phyloP scores from a whole-genome alignment of 345 rosid species.

The Sisymbrium irio region DNA sequence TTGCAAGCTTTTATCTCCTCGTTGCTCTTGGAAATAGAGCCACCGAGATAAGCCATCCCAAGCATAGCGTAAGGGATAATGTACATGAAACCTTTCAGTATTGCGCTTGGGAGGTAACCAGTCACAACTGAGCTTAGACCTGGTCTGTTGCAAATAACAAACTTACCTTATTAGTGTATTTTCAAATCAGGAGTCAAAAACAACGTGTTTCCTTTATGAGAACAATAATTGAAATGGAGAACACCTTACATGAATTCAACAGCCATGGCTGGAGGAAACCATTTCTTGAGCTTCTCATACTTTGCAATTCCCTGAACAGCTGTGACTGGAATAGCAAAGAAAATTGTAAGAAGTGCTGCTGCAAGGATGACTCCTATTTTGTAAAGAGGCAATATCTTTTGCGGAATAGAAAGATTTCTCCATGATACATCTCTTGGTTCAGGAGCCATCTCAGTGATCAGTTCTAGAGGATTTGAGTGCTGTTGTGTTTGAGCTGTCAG shows the following conservation, averaged over 20 bases:
- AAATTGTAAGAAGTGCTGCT: conserved; percentile 70
- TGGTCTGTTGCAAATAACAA: conserved; percentile 51
- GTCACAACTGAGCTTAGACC: conserved; percentile 83
- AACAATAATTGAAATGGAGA: background rate
- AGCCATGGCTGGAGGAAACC: conserved; percentile 88
- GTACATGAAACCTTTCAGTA: conserved; percentile 78
- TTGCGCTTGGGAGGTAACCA: conserved; percentile 90
- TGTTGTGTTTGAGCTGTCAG: conserved; percentile 82
- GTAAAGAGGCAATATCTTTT: conserved; percentile 50
- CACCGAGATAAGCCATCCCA: conserved; percentile 61
- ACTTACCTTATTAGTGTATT: background rate
- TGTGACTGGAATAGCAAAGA: conserved; percentile 87
- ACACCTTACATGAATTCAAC: conserved; percentile 66
- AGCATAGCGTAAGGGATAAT: conserved; percentile 78
- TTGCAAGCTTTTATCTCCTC: conserved; percentile 93
- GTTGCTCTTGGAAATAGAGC: conserved; percentile 74
- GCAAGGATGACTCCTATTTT: conserved; percentile 67
- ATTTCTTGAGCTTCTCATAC: conserved; percentile 75
- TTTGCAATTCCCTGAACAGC: conserved; percentile 95
- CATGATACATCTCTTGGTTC: conserved; percentile 82
- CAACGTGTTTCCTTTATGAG: background rate
- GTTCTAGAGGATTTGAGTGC: conserved; percentile 67
- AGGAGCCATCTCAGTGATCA: conserved; percentile 83
- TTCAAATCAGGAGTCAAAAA: conserved; percentile 1
- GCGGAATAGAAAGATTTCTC: conserved; percentile 63